phyloP scores from a whole-genome alignment of 2,329 filamentous ascomycete genomes.

The Claviceps arundinis region DNA sequence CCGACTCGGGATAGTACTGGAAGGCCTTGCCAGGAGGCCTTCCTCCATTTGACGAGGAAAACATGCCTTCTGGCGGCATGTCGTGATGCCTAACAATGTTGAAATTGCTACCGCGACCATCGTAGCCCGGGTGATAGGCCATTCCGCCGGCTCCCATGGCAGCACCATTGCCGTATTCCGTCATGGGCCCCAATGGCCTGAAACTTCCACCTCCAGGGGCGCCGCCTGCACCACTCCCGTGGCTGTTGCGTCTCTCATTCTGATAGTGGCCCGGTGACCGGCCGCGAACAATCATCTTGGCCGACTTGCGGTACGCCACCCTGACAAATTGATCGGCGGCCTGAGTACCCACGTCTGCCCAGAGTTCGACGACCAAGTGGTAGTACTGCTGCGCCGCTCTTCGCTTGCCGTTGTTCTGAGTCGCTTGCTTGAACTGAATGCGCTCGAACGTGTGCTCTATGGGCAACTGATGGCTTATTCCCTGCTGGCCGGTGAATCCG shows the following conservation, averaged over 20 bases:
- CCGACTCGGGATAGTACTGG: conserved; percentile 39
- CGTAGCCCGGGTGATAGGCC: conserved; percentile 15
- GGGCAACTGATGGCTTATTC: conserved; percentile 24
- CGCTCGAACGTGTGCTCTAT: conserved; percentile 63
- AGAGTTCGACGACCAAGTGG: conserved; percentile 77
- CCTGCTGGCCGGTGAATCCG: conserved; percentile 19
- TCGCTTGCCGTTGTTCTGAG: conserved; percentile 85
- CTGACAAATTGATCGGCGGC: conserved; percentile 47
- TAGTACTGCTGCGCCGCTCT: conserved; percentile 87
- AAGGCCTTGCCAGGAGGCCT: conserved; percentile 38
- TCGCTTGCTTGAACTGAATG: conserved; percentile 89
- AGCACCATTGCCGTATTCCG: conserved; percentile 16
- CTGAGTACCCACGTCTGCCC: conserved; percentile 48
- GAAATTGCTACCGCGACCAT: conserved; percentile 22
- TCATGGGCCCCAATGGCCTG: conserved; percentile 12
- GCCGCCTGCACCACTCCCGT: conserved; percentile 54
- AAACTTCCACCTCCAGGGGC: conserved; percentile 46
- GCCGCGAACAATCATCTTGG: conserved; percentile 77
- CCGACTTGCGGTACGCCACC: conserved; percentile 58
- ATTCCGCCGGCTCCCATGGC: conserved; percentile 23
- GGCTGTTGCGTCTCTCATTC: conserved; percentile 53
- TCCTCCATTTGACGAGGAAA: conserved; percentile 34
- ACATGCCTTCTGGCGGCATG: conserved; percentile 35
- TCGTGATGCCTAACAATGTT: conserved; percentile 34
- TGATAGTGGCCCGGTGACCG: conserved; percentile 73